Base-by-base conservation (phyloP, 768 basidiomycete species). In the Scleroderma citrinum region DNA sequence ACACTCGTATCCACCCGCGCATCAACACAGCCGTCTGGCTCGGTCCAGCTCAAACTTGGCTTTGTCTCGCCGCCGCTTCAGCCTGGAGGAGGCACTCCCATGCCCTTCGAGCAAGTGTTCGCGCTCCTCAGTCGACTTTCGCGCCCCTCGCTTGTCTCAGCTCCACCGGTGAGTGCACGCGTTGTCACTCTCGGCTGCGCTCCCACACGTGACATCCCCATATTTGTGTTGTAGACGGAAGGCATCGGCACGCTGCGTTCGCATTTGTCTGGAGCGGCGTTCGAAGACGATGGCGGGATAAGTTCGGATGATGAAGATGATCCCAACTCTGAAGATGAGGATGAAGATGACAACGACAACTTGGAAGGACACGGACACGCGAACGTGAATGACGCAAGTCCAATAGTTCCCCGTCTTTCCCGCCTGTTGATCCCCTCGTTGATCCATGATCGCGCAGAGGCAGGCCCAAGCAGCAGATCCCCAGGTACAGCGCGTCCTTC, bases 211-310 rank as follows among this genome's bases (percentile, higher is more conserved):
- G 26, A 29, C 26, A 8, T 29, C 26, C 5, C 26, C 26, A 29
- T 52, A 30, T 40, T 5, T 5, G 34, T 35, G 12, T 29, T 34
- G 1, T 43, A 93, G 90, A 92, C 88, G 10, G 83, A 89, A 67
- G 87, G 91, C 21, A 81, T 92, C 24, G 91, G 91, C 45, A 93
- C 92, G 3, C 70, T 89, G 21, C 84, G 86, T 24, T 85, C 83
- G 3, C 70, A 81, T 60, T 70, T 78, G 17, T 61, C 53, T 4
- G 75, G 73, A 7, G 78, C 78, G 2, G 76, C 72, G 20, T 81
- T 78, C 54, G 77, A 85, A 61, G 91, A 92, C 58, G 91, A 91
- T 57, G 90, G 81, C n/a, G 81, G 83, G 4, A 69, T 89, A 10
- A 85, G 81, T 24, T 76, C 74, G 0, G 77, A 78, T 35, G 72